Percentiles rank a stretch among this genome's conserved stretches.
Conservation (phyloP, 1,284 basidiomycete genomes). For the Boletus albobrunnescens region DNA sequence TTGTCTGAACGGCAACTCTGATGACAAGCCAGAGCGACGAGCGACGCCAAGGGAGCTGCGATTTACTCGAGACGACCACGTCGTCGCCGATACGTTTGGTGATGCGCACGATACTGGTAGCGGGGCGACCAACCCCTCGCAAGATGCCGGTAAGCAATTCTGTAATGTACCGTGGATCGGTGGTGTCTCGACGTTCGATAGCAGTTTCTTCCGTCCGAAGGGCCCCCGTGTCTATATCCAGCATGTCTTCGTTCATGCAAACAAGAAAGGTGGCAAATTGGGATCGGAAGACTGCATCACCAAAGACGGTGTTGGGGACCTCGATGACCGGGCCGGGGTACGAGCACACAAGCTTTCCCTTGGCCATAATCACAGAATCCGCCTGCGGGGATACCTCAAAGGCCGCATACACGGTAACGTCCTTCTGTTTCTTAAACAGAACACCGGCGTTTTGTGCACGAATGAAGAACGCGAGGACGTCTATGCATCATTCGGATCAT, state of each 20-base stretch:
- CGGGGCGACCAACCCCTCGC: conserved; percentile 23
- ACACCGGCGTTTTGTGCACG: conserved; percentile 35
- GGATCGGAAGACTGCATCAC: conserved; percentile 17
- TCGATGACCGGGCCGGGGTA: conserved; percentile 34
- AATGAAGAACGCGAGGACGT: conserved; percentile 27
- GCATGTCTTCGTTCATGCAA: conserved; percentile 25
- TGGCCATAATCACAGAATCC: conserved; percentile 14
- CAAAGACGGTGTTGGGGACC: conserved; percentile 16
- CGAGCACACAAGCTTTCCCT: conserved; percentile 33
- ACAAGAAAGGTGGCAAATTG: conserved; percentile 32
- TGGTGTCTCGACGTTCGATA: conserved; percentile 26
- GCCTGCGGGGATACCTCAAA: conserved; percentile 31
- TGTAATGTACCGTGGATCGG: conserved; percentile 35
- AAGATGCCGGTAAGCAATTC: conserved; percentile 36
- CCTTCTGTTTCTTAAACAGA: conserved; percentile 23
- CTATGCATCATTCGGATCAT: neutral
- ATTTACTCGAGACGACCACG: conserved; percentile 24
- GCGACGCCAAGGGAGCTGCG: conserved; percentile 35
- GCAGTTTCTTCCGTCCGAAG: conserved; percentile 4
- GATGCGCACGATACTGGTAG: conserved; percentile 20
- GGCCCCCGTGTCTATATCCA: neutral
- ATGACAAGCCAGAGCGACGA: conserved; percentile 39
- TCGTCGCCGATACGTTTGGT: conserved; percentile 36
- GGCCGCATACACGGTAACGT: conserved; percentile 26
- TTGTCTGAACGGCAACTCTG: conserved; percentile 39